Conservation (phyloP, 345 rosid genomes). For the Citrus cavaleriei region DNA sequence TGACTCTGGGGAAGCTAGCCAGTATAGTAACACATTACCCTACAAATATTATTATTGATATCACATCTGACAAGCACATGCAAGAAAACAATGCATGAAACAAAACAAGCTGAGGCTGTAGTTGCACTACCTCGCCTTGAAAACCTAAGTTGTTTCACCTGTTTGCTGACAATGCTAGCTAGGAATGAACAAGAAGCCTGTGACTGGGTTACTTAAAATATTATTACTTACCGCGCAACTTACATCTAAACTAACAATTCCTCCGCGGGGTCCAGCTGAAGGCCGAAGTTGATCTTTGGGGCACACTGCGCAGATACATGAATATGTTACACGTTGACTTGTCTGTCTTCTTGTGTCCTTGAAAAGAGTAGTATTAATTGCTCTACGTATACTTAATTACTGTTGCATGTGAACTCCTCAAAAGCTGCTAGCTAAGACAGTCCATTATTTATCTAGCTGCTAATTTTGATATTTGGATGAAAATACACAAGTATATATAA, state of each 20-base stretch:
- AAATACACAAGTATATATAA: too few species aligned
- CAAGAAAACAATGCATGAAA: conserved; percentile 8
- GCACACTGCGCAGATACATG: not conserved
- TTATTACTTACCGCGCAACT: not conserved
- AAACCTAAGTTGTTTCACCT: conserved; percentile 6
- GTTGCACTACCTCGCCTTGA: not conserved
- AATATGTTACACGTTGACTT: not conserved
- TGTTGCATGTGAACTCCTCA: conserved; percentile 11
- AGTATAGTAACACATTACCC: not conserved
- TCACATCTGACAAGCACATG: not conserved
- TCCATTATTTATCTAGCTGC: not conserved
- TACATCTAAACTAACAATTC: not conserved
- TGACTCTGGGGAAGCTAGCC: not conserved
- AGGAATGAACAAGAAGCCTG: not conserved
- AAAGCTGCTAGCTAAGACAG: not conserved
- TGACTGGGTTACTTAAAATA: not conserved
- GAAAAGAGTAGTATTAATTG: not conserved
- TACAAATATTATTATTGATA: not conserved
- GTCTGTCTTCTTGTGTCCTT: not conserved
- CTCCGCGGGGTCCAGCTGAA: not conserved
- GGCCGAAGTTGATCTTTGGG: not conserved
- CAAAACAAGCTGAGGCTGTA: not conserved
- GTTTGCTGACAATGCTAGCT: conserved; percentile 2
- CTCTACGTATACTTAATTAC: not conserved
- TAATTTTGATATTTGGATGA: too few species aligned